Evolutionary conservation across 305 asterid genomes (phyloP), one percentile per base, ranked within the genome.

Genomic region (Fraxinus sp.): DNA sequence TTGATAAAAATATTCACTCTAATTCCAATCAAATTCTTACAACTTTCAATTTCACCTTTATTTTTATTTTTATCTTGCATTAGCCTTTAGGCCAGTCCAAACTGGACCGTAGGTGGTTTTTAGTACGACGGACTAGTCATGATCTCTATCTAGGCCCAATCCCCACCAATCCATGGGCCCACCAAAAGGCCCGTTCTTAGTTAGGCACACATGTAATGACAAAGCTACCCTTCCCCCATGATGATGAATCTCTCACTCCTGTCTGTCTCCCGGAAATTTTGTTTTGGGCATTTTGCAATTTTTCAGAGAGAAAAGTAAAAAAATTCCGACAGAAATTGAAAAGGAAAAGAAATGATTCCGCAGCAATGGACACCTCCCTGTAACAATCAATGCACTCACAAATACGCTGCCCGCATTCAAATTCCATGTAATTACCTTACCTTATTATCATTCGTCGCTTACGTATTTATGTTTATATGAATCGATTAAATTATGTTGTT

Each of bases 331-430:
- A 28, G 16, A 70, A 70, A 10, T 68, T 68, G 75, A 70, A 14
- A 70, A 24, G 49, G 28, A n/a, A 55, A 37, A 59, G 82, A 82
- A 77, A 90, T 92, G 93, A 87, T 84, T 75, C 91, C 94, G 16
- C 89, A 84, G 85, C 89, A 90, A 36, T 94, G 96, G 95, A 77
- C 94, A 33, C 96, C 92, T 73, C 98, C 96, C 9, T 91, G 96
- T 81, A 91, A 91, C 89, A 90, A 86, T 80, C 87, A 90, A 84
- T 94, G 97, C 90, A 92, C 94, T 14, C 86, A 84, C 77, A 92
- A 92, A 80, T 92, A 88, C 86, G 18, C 95, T 26, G 87, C 93
- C 82, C 94, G 92, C 80, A 85, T 86, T 87, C 96, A 93, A 86
- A 93, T 93, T 39, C 97, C 98, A 37, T 92, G 97, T 93, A 88